Evolutionary conservation across 306 rosid genomes (phyloP), one percentile per base, ranked within the genome.

Genomic region (Lablab purpureus): DNA sequence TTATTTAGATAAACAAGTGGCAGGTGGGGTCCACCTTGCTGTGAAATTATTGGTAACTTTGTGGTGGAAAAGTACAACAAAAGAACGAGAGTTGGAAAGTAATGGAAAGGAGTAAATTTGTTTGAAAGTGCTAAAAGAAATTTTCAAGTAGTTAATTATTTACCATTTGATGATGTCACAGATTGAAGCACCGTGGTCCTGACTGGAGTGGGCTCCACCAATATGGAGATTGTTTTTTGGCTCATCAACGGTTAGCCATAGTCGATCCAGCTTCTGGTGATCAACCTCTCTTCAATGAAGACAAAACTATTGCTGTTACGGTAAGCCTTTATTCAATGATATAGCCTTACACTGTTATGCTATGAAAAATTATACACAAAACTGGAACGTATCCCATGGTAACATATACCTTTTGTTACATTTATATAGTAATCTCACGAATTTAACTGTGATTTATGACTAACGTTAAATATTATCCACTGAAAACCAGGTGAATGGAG

Each of bases 201-300:
- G 98, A 93, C 62, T 93, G 97, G 98, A 91, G 98, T 82, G 97
- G 97, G 25, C 69, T 93, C 3, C 88, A 93, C 64, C 97, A 91
- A 80, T 88, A 84, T 30, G 90, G 84, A 5, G 95, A 93, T 63
- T 86, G 82, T 59, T 93, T 71, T 46, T 77, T 93, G 86, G 85
- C 98, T 15, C 98, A 93, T 75, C 98, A 93, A 77, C 80, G 97
- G 51, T 77, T 93, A 43, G 98, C 97, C 64, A 88, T 93, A n/a
- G 85, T 93, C 50, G 98, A 90, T 76, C 98, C 97, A 47, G 97
- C 98, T 43, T 93, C 98, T 34, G 98, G 98, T 7, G 98, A 93
- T 87, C 98, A 93, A 79, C 98, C 98, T 58, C 97, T 93, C 15
- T 93, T 77, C 67, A 93, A 91, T 23, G 97, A 87, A 56, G 97